Evolutionary conservation across 345 rosid species (phyloP).

Genomic region (Sisymbrium altissimum): DNA sequence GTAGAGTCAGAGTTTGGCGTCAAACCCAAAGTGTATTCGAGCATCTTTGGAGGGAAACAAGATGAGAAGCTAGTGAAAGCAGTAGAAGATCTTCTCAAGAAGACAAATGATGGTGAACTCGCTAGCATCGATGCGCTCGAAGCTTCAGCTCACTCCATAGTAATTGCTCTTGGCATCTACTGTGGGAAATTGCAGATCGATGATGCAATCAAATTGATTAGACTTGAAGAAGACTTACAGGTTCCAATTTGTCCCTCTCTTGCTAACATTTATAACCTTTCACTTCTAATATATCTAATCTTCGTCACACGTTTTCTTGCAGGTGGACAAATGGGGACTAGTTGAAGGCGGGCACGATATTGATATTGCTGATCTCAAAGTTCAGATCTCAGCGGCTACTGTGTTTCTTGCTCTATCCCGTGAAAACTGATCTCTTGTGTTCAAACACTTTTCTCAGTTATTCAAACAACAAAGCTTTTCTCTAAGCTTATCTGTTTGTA

Average conservation of each 20-base stretch:
- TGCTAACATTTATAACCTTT: background rate
- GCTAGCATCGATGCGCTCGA: conserved; percentile 91
- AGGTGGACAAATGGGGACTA: conserved; percentile 95
- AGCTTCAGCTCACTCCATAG: conserved; percentile 76
- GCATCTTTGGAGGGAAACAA: conserved; percentile 87
- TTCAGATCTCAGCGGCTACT: conserved; percentile 75
- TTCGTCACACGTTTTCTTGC: conserved; percentile 23
- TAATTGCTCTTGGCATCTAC: conserved; percentile 63
- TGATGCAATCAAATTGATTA: conserved; percentile 77
- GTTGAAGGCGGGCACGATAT: conserved; percentile 97
- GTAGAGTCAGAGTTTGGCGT: conserved; percentile 73
- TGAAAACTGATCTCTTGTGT: conserved; percentile 30
- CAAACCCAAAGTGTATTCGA: conserved; percentile 68
- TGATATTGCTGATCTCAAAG: conserved; percentile 92
- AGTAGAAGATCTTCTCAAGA: conserved; percentile 57
- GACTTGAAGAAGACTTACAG: conserved; percentile 98
- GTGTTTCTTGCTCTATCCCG: conserved; percentile 87
- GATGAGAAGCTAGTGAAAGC: conserved; percentile 73
- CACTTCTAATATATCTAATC: background rate
- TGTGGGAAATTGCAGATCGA: conserved; percentile 75
- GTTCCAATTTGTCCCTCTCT: conserved; percentile 32
- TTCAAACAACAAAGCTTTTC: background rate
- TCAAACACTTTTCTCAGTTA: background rate
- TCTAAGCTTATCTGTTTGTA: conserved; percentile 23
- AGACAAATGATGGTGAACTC: conserved; percentile 69